Evolutionary conservation across 2,329 filamentous ascomycete genomes (phyloP).

Genomic region (Falciphora oryzae): DNA sequence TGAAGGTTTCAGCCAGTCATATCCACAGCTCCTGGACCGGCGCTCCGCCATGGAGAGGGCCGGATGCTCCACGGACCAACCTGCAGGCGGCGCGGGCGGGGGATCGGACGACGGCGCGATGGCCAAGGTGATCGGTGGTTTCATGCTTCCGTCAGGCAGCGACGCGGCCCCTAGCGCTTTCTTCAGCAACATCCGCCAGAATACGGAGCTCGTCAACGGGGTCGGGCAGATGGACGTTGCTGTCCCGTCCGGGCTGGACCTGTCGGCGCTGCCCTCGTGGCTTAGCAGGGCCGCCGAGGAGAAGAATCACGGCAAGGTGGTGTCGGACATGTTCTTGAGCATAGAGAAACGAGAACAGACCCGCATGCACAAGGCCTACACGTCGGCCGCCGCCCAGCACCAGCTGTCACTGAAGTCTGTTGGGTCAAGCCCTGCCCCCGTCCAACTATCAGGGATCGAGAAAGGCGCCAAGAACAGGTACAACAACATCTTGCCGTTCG

Average conservation of each 20-base stretch:
- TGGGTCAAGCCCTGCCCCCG: conserved; percentile 18
- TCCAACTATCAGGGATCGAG: conserved; percentile 86
- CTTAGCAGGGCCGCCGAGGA: conserved; percentile 61
- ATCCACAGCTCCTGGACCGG: conserved; percentile 58
- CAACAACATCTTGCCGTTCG: conserved; percentile 95
- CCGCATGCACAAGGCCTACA: conserved; percentile 80
- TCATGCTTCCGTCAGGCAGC: conserved; percentile 66
- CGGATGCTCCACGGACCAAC: conserved; percentile 39
- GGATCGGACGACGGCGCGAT: conserved; percentile 43
- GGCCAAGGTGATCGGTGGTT: conserved; percentile 82
- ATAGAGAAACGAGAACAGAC: conserved; percentile 83
- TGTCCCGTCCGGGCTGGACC: conserved; percentile 39
- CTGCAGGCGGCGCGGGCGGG: conserved; percentile 32
- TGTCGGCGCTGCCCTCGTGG: conserved; percentile 65
- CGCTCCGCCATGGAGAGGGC: conserved; percentile 26
- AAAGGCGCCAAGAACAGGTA: conserved; percentile 95
- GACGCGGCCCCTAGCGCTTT: conserved; percentile 72
- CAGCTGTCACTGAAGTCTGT: neutral
- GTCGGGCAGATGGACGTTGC: conserved; percentile 72
- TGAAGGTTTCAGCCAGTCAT: conserved; percentile 61
- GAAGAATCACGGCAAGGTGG: conserved; percentile 68
- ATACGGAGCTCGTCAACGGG: conserved; percentile 89
- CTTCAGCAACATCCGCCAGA: conserved; percentile 93
- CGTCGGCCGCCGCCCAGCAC: conserved; percentile 19
- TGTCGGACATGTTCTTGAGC: conserved; percentile 75